These are phyloP conservation scores for Aspergillus tanneri DNA, from an alignment of 2,329 filamentous ascomycete species.

Conservation along the genomic window DNA sequence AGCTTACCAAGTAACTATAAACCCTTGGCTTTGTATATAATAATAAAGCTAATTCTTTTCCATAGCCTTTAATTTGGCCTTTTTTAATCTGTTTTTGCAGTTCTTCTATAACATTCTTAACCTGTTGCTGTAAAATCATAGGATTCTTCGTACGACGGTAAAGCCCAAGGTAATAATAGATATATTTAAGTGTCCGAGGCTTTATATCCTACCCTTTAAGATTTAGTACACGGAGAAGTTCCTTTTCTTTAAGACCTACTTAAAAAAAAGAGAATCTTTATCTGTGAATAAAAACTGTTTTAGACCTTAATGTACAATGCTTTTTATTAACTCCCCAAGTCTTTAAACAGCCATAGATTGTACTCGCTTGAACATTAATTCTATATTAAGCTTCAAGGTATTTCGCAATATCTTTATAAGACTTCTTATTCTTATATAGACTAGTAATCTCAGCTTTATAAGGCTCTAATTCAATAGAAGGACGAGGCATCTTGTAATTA, in stretches of 20 bases:
- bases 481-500: no score
- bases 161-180: constrained; percentile 11
- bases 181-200: constrained; percentile 8
- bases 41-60: constrained; percentile 12
- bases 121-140: constrained; percentile 2
- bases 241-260: no score
- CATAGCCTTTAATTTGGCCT: constrained; percentile 19
- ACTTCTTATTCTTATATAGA: no score
- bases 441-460: no score
- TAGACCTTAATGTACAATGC: neutral
- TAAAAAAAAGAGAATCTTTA: constrained; percentile 17
- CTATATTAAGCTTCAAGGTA: neutral
- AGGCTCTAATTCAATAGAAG: no score
- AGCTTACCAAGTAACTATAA: constrained; percentile 9
- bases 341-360: constrained; percentile 10
- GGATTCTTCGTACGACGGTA: constrained; percentile 6
- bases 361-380: constrained; percentile 11
- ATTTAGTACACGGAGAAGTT: constrained; percentile 14
- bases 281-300: constrained; percentile 10
- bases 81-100: constrained; percentile 6
- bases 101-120: no score
- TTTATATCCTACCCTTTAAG: constrained; percentile 13
- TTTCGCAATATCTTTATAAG: neutral
- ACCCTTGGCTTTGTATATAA: constrained; percentile 12
- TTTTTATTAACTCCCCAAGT: constrained; percentile 12